Evolutionary conservation across 2,329 filamentous ascomycete species (phyloP).

Genomic region (Fusarium papillatum): DNA sequence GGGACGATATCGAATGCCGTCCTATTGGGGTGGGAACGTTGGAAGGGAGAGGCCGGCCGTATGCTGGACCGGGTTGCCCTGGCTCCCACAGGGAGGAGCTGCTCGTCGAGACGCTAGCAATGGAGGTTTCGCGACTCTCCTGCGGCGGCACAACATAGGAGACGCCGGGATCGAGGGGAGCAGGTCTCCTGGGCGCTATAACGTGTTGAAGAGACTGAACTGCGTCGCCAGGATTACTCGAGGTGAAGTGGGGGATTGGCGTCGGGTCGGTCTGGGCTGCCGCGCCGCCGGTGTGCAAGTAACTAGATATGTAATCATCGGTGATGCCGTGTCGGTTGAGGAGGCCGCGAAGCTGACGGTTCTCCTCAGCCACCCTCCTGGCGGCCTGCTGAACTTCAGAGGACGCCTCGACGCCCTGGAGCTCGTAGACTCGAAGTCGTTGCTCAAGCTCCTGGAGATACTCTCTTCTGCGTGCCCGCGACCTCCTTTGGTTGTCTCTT

Average conservation of each 20-base stretch:
- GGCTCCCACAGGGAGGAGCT: constrained; percentile 51
- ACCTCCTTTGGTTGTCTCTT: constrained; percentile 82
- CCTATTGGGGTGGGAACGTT: constrained; percentile 37
- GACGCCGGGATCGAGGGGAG: constrained; percentile 43
- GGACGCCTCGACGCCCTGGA: constrained; percentile 75
- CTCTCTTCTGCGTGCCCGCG: constrained; percentile 80
- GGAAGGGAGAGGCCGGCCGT: constrained; percentile 44
- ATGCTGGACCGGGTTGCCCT: constrained; percentile 41
- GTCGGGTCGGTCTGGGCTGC: constrained; percentile 34
- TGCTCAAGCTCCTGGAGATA: constrained; percentile 79
- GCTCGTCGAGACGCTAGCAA: constrained; percentile 48
- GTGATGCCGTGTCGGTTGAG: constrained; percentile 69
- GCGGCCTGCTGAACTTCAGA: constrained; percentile 81
- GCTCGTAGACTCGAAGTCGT: constrained; percentile 71
- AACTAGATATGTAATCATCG: constrained; percentile 66
- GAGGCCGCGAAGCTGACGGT: constrained; percentile 72
- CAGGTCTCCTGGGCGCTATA: constrained; percentile 52
- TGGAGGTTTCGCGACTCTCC: constrained; percentile 50
- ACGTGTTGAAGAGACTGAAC: constrained; percentile 54
- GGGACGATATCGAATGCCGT: constrained; percentile 39
- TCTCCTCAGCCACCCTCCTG: constrained; percentile 77
- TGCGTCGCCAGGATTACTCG: constrained; percentile 41
- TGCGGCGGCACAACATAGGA: constrained; percentile 48
- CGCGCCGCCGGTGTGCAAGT: constrained; percentile 46
- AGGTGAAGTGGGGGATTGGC: constrained; percentile 34